phyloP scores from a whole-genome alignment of 176 grass and related monocot genomes.

The Rhipidocladum racemiflorum region DNA sequence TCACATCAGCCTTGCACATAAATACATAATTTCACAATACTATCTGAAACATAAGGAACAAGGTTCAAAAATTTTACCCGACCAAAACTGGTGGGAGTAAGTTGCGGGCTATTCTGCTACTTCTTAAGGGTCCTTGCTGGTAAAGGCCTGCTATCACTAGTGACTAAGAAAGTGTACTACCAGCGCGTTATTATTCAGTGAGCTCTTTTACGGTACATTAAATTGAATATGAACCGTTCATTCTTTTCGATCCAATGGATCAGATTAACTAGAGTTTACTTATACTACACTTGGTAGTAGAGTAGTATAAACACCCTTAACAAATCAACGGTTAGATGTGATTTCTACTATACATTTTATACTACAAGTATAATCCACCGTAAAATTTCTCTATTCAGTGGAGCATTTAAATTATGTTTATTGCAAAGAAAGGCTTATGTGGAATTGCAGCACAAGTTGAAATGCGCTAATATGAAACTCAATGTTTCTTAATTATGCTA shows the following conservation, averaged over 20 bases:
- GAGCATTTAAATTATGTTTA: not conserved
- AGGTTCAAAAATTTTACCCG: not conserved
- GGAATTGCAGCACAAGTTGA: not conserved
- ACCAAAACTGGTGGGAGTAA: not conserved
- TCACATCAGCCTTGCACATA: not conserved
- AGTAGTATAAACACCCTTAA: too few species aligned
- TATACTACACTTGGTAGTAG: too few species aligned
- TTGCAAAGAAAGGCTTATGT: not conserved
- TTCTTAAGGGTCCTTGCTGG: not conserved
- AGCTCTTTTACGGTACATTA: too few species aligned
- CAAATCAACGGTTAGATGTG: too few species aligned
- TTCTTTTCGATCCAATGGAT: too few species aligned
- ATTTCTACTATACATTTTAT: too few species aligned
- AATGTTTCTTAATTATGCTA: not conserved
- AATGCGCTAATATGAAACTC: not conserved
- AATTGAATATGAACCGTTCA: too few species aligned
- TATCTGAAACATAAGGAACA: not conserved
- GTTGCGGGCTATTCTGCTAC: not conserved
- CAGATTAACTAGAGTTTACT: too few species aligned
- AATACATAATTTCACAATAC: not conserved
- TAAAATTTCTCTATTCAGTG: not conserved
- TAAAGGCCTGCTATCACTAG: not conserved
- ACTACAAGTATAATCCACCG: too few species aligned
- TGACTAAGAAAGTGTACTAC: not conserved
- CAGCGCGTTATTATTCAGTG: not conserved